phyloP scores from a whole-genome alignment of 2,329 filamentous ascomycete genomes.

The Mycosphaerella sp. region DNA sequence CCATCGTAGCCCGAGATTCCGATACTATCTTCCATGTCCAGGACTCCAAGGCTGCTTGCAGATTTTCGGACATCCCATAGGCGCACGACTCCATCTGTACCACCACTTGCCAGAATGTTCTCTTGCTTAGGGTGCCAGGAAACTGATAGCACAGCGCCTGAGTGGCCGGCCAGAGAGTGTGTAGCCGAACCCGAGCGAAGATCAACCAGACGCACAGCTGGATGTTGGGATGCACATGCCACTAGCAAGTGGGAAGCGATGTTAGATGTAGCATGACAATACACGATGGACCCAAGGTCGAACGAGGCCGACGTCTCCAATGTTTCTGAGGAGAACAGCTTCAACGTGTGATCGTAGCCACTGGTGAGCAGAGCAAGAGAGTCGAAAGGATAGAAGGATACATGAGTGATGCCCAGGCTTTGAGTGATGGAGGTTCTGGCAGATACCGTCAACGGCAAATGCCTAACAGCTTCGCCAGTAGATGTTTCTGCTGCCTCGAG shows the following conservation, averaged over 20 bases:
- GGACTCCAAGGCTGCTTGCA: conserved; percentile 64
- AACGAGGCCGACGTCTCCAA: conserved; percentile 60
- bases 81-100: conserved; percentile 75
- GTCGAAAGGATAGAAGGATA: conserved; percentile 75
- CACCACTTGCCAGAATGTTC: conserved; percentile 74
- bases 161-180: conserved; percentile 47
- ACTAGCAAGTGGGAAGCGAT: conserved; percentile 69
- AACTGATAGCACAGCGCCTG: conserved; percentile 51
- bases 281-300: conserved; percentile 61
- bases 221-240: conserved; percentile 81
- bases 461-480: conserved; percentile 5
- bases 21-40: conserved; percentile 78
- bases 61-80: conserved; percentile 84
- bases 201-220: conserved; percentile 77
- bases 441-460: conserved; percentile 16
- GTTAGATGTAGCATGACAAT: conserved; percentile 71
- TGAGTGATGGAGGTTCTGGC: conserved; percentile 43
- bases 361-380: conserved; percentile 67
- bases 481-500: conserved; percentile 52
- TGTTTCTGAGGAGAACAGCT: conserved; percentile 64
- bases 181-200: conserved; percentile 70
- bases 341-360: conserved; percentile 71
- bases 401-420: conserved; percentile 66
- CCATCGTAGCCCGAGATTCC: conserved; percentile 53
- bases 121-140: conserved; percentile 79